Conservation (phyloP, 768 basidiomycete genomes). For the Leccinum boreale region DNA sequence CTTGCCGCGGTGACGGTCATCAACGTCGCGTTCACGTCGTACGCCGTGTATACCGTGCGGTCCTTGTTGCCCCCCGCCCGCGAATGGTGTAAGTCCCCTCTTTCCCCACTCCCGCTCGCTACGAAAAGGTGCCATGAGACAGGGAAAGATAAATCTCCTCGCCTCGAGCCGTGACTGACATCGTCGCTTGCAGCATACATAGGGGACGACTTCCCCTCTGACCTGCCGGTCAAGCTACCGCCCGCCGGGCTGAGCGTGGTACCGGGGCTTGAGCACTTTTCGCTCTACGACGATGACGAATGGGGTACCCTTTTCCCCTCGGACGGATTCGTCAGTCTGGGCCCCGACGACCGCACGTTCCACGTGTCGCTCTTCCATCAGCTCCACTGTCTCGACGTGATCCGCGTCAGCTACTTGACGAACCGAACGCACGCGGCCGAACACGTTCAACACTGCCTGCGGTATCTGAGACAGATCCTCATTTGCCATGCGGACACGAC, state of each 20-base stretch:
- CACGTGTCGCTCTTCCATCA: conserved; percentile 44
- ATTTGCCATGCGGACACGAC: conserved; percentile 39
- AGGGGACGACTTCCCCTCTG: conserved; percentile 31
- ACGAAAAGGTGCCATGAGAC: neutral
- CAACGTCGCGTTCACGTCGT: conserved; percentile 21
- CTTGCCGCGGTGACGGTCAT: conserved; percentile 21
- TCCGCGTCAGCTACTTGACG: conserved; percentile 29
- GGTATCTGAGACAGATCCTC: conserved; percentile 38
- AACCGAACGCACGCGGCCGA: conserved; percentile 21
- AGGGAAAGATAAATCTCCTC: neutral
- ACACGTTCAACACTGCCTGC: conserved; percentile 38
- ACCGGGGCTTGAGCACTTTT: conserved; percentile 25
- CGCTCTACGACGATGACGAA: conserved; percentile 33
- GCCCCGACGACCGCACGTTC: conserved; percentile 33
- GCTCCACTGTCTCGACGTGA: conserved; percentile 43
- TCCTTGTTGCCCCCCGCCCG: conserved; percentile 14
- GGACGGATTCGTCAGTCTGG: conserved; percentile 34
- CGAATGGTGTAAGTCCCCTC: conserved; percentile 22
- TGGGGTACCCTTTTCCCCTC: conserved; percentile 35
- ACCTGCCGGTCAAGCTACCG: conserved; percentile 31
- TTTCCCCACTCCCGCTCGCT: too few species aligned
- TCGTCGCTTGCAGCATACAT: conserved; percentile 21
- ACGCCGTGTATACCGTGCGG: conserved; percentile 13
- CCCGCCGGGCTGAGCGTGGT: conserved; percentile 27
- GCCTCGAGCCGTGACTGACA: neutral